These are phyloP conservation scores for Dimocarpus longan DNA, from an alignment of 345 rosid genomes.

Conservation along the genomic window DNA sequence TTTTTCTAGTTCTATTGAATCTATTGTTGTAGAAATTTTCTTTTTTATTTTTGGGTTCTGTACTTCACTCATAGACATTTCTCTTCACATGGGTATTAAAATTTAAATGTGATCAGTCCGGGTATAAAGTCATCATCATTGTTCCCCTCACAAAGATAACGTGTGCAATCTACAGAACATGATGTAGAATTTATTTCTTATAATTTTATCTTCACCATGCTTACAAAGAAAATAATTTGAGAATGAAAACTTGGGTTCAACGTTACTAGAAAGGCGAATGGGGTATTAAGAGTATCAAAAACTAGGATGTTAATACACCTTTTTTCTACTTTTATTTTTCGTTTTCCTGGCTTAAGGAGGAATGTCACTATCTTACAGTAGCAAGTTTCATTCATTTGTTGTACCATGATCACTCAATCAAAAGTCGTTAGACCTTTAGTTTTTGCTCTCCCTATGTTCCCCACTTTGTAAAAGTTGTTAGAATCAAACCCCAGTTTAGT, in stretches of 20 bases:
- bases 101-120: not conserved
- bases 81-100: not conserved
- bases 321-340: not conserved
- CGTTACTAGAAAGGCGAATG: constrained; percentile 34
- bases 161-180: constrained; percentile 1
- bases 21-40: not conserved
- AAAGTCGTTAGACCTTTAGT: not conserved
- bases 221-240: not conserved
- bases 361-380: constrained; percentile 12
- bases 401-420: constrained; percentile 10
- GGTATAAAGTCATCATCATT: not conserved
- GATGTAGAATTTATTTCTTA: not conserved
- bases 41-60: not conserved
- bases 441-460: not conserved
- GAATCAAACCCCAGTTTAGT: not conserved
- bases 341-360: constrained; percentile 13
- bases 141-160: constrained; percentile 2
- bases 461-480: not conserved
- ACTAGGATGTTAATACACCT: not conserved
- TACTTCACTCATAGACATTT: not conserved
- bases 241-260: constrained; percentile 30
- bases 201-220: not conserved
- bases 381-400: constrained; percentile 1
- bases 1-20: too few species aligned
- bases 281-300: not conserved